Evolutionary conservation across 371 early-diverging fungal genomes (phyloP), one percentile per base, ranked within the genome.

Genomic region (Mortierella sp.): DNA sequence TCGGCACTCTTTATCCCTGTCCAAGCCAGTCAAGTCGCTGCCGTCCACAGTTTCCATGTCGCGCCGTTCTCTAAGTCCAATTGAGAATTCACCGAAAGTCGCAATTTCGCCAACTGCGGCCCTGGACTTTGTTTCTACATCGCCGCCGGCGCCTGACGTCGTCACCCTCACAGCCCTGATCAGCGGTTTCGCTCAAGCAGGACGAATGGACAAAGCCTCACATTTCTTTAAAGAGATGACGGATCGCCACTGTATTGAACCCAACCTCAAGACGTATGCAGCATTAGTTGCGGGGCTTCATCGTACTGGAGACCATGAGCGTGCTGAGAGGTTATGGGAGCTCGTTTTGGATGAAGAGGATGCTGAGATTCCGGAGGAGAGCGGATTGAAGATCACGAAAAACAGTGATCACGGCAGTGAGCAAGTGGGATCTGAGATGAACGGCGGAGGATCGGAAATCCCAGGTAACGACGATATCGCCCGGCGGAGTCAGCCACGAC

Each of bases 181-280:
- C 28, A 70, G 62, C 37, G 78, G 78, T 1, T 70, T 65, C 32
- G 78, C 58, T 3, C 65, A 57, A 3, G 54, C 63, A 30, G 60
- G 41, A 2, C 48, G 61, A 17, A 61, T 76, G 70, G 66, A 61
- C 37, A 51, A 49, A 21, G 66, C 62, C 2, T 44, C 55, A 2
- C 30, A 48, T 7, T 43, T 65, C 28, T 76, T 76, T 59, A 60
- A 51, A n/a, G 66, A 65, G 9, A 64, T 76, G 78, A 70, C 66
- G 5, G 54, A 55, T 11, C 60, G 23, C 8, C 56, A 51, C 34
- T 32, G 41, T 23, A 56, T 76, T 9, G 66, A 70, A 24, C 78
- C 78, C 27, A 76, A 70, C 51, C 46, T 76, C 34, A 76, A 76
- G 55, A 76, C 78, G 14, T 76, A 76, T 28, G 51, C 66, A 11